A percentile compares a stretch with the other conserved stretches of the same genome.
These are phyloP conservation scores for Pisolithus tinctorius DNA, from an alignment of 768 basidiomycete species.

Conservation along the genomic window DNA sequence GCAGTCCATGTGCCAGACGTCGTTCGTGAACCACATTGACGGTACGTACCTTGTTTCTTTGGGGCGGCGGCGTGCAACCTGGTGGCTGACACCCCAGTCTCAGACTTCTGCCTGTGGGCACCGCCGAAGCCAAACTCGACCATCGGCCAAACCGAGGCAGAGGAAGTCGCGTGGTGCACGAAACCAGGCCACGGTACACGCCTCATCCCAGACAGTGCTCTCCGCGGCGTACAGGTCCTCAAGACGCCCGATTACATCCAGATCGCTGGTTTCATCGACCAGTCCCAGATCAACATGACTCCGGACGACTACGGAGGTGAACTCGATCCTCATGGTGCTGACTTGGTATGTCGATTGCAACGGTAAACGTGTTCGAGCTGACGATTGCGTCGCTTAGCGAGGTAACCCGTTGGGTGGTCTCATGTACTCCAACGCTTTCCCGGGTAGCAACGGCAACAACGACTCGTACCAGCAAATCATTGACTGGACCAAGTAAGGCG, in stretches of 20 bases:
- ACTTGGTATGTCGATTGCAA: slow-evolving; percentile 30
- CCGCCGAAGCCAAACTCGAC: slow-evolving; percentile 42
- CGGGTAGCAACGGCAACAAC: slow-evolving; percentile 29
- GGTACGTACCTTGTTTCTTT: slow-evolving; percentile 34
- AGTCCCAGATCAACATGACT: slow-evolving; percentile 47
- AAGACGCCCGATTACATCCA: slow-evolving; percentile 53
- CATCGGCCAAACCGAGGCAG: slow-evolving; percentile 62
- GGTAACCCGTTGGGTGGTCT: slow-evolving; percentile 71
- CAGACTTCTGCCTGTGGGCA: slow-evolving; percentile 70
- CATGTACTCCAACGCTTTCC: slow-evolving; percentile 52
- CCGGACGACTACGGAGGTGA: slow-evolving; percentile 60
- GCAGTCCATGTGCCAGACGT: slow-evolving; percentile 63
- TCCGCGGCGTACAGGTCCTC: slow-evolving; percentile 60
- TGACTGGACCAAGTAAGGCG: slow-evolving; percentile 65
- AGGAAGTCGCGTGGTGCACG: slow-evolving; percentile 76
- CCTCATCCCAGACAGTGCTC: slow-evolving; percentile 58
- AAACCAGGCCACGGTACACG: slow-evolving; percentile 66
- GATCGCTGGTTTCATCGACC: slow-evolving; percentile 58
- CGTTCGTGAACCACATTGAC: slow-evolving; percentile 51
- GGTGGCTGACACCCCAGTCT: slow-evolving; percentile 16
- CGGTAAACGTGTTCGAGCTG: slow-evolving; percentile 17
- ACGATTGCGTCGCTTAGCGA: slow-evolving; percentile 30
- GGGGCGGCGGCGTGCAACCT: slow-evolving; percentile 7
- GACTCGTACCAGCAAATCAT: slow-evolving; percentile 39
- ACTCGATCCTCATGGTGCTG: slow-evolving; percentile 66